Conservation (phyloP, 2,329 filamentous ascomycete species). For the Paramyrothecium sp. region DNA sequence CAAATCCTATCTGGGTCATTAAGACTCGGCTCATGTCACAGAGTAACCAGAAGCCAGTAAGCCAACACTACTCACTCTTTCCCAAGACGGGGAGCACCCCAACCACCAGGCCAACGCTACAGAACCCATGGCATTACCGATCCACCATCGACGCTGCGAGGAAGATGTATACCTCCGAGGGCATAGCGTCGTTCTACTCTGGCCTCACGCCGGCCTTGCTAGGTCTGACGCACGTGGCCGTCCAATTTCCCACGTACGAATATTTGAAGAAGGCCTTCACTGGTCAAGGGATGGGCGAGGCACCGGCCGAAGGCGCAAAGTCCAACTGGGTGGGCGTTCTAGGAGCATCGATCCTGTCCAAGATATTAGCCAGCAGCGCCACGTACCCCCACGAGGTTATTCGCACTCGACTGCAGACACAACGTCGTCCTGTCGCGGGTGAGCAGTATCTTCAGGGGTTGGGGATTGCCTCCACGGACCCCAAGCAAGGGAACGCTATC, state of each 20-base stretch:
- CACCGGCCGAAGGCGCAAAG: conserved; percentile 35
- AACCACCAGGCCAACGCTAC: conserved; percentile 52
- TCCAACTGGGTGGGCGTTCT: conserved; percentile 82
- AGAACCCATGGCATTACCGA: conserved; percentile 85
- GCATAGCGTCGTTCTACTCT: conserved; percentile 88
- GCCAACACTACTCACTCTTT: conserved; percentile 42
- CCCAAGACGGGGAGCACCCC: conserved; percentile 53
- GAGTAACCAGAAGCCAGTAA: conserved; percentile 49
- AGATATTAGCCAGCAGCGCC: conserved; percentile 88
- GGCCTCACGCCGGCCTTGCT: conserved; percentile 89
- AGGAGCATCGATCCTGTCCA: conserved; percentile 87
- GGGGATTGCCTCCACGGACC: conserved; percentile 35
- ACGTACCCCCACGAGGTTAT: conserved; percentile 98
- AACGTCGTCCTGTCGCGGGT: conserved; percentile 68
- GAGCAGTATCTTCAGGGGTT: conserved; percentile 51
- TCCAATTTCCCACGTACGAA: conserved; percentile 96
- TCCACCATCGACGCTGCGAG: conserved; percentile 87
- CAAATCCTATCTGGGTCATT: conserved; percentile 99
- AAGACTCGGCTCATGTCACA: conserved; percentile 98
- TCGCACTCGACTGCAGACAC: conserved; percentile 88
- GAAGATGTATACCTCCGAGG: conserved; percentile 94
- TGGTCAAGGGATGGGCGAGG: conserved; percentile 79
- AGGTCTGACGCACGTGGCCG: conserved; percentile 90
- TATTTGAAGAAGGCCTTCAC: conserved; percentile 90
- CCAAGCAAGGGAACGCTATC: conserved; percentile 22